Conservation (phyloP, 208 protist species). For the Acanthamoeba quina region DNA sequence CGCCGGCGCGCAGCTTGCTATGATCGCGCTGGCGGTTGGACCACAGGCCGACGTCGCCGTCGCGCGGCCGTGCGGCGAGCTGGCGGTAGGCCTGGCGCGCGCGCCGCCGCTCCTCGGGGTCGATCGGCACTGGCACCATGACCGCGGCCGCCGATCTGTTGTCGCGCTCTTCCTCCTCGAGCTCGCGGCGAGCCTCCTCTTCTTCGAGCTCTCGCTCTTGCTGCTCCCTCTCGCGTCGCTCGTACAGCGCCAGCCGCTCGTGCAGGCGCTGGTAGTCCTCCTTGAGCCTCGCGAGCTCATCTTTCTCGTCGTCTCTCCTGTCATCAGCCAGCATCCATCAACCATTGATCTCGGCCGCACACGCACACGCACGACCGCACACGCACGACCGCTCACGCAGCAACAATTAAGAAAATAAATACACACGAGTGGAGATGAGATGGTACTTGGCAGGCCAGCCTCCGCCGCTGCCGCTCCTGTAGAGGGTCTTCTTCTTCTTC, state of each 20-base stretch:
- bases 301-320: background rate
- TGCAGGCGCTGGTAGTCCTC: background rate
- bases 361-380: no score
- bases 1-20: background rate
- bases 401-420: background rate
- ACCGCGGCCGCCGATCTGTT: background rate
- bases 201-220: background rate
- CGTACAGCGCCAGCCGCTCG: background rate
- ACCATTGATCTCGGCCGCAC: background rate
- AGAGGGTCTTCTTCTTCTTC: background rate
- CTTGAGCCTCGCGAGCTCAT: conserved; percentile 13
- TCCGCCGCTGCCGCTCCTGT: background rate
- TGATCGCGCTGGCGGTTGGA: no score
- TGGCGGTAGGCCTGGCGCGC: background rate
- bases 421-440: no score
- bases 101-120: background rate
- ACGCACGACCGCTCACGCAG: no score
- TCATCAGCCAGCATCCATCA: background rate
- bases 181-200: background rate
- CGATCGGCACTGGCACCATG: background rate
- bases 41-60: background rate
- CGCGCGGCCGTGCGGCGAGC: background rate
- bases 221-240: conserved; percentile 1
- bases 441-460: no score
- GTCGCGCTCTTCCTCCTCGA: background rate